Percentiles rank a stretch among this genome's conserved stretches.
phyloP scores from a whole-genome alignment of 139 green algal species.

The Pleodorina starrii region DNA sequence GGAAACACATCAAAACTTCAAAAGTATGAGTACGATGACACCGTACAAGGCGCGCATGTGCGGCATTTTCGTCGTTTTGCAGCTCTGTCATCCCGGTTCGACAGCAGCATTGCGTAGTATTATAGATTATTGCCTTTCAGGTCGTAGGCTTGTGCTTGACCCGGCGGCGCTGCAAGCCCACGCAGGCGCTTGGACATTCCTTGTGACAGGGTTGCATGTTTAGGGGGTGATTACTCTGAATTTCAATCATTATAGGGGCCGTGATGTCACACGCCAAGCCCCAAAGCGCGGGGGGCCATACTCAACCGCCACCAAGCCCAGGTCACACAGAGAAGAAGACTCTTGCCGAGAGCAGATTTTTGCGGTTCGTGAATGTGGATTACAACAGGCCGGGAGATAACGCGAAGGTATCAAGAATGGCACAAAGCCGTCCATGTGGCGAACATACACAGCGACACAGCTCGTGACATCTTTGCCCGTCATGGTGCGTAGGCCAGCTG shows the following conservation, averaged over 20 bases:
- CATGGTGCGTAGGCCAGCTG: background rate
- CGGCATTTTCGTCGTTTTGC: too few species aligned
- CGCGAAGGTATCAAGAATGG: background rate
- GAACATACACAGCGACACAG: background rate
- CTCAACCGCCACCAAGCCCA: background rate
- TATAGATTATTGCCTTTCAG: too few species aligned
- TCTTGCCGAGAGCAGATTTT: conserved; percentile 27
- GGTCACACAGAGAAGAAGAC: conserved; percentile 19
- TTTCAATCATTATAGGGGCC: conserved; percentile 11
- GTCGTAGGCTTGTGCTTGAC: background rate
- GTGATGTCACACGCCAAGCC: conserved; percentile 14
- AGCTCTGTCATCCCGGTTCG: too few species aligned
- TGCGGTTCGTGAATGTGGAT: conserved; percentile 41
- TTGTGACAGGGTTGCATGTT: background rate
- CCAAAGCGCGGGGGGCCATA: background rate
- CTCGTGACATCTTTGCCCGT: background rate
- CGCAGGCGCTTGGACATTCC: background rate
- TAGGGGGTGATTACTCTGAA: background rate
- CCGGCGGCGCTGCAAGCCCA: conserved; percentile 8
- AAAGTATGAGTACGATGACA: too few species aligned
- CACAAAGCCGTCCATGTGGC: background rate
- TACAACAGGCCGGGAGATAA: conserved; percentile 27
- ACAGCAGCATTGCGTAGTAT: too few species aligned
- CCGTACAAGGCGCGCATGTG: too few species aligned
- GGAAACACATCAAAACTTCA: too few species aligned